A percentile compares a stretch with the other conserved stretches of the same genome.
Conservation (phyloP, 208 protist genomes). For the Crithidia fasciculata region DNA sequence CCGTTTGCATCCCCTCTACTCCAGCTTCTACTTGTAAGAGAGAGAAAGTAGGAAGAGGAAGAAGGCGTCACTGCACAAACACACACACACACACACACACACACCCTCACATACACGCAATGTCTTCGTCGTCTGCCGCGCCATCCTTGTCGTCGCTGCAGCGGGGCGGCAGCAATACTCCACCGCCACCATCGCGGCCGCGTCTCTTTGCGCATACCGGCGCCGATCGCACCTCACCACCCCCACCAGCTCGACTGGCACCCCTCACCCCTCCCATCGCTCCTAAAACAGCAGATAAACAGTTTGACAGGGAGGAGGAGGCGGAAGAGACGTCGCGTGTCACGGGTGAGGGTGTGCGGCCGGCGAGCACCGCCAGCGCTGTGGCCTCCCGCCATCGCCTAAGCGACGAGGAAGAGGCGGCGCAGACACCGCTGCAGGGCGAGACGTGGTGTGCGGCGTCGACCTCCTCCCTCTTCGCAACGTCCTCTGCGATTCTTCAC, state of each 20-base stretch:
- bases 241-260: conserved; percentile 30
- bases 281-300: not conserved
- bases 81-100: no score
- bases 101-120: not conserved
- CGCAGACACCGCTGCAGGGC: not conserved
- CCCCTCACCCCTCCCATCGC: conserved; percentile 8
- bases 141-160: not conserved
- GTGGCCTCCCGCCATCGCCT: not conserved
- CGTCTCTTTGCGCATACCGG: conserved; percentile 22
- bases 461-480: no score
- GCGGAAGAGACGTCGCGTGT: no score
- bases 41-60: no score
- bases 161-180: not conserved
- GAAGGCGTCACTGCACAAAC: no score
- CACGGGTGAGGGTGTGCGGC: no score
- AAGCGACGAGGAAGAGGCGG: not conserved
- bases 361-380: no score
- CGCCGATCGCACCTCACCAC: conserved; percentile 12
- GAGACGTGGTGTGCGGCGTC: not conserved
- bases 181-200: conserved; percentile 21
- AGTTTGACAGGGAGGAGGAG: not conserved
- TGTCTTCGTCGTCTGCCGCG: not conserved
- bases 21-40: no score
- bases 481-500: not conserved
- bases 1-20: no score